Evolutionary conservation across 2,329 filamentous ascomycete genomes (phyloP), one percentile per base, ranked within the genome.

Genomic region (Orbilia quercus): DNA sequence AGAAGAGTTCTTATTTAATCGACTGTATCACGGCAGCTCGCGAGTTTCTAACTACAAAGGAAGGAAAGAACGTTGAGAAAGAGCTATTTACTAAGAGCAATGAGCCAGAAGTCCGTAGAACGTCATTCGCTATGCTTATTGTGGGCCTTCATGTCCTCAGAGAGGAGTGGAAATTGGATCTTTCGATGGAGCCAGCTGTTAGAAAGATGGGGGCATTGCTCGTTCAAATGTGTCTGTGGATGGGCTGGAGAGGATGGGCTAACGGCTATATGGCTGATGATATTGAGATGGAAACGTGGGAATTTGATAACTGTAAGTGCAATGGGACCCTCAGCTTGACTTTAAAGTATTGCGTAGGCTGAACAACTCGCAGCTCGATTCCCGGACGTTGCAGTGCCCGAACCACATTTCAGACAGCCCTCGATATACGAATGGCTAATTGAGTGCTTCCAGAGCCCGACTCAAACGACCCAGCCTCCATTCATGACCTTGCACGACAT

Each of bases 81-180:
- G 90, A 88, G 77, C 82, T 93, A 62, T 89, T 90, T 25, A 90
- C 88, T 0, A 86, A 84, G 57, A 85, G 83, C 62, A 82, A 85
- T 38, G 86, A 87, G 65, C 83, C 84, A 28, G 75, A 77, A 38
- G 67, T 77, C 22, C 72, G 85, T 64, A 88, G 84, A 78, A 81
- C 88, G 62, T 84, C 90, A 34, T 82, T 89, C 79, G 86, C 91
- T 78, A 84, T 90, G 57, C 85, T 94, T 38, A 83, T 96, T 75
- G 83, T 89, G 40, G 90, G 87, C 0, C 83, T 99, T 11, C 95
- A 99, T 81, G 83, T 98, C 1, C 83, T 96, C n/a, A 85, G 90
- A 0, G 94, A 99, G 80, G 95, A 99, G 79, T 85, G 90, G 75
- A 98, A 96, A 79, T 85, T 99, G 1, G 87, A 91, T 73, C 85